Base-by-base conservation (phyloP, 208 protist genomes). In the Leishmania tropica region DNA sequence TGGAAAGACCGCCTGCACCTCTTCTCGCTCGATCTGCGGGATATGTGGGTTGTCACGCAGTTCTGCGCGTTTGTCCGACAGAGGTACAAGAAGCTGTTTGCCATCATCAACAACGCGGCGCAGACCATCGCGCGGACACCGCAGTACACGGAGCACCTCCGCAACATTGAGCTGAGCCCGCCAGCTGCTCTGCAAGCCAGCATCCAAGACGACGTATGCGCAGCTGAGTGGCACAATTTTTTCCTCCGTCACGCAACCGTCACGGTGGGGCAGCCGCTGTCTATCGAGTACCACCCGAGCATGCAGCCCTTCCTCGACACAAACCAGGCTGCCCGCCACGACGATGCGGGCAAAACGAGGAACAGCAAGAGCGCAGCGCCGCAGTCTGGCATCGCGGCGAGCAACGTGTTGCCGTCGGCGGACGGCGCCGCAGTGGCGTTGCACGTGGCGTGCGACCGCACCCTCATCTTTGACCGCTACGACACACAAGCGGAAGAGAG, bases 51-150 rank as follows among this genome's bases (percentile, higher is more conserved):
- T 28, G 92, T 99, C 48, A 98, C 98, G 78, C 96, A 94, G 82
- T 98, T 99, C 84, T 98, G 93, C 82, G 92, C 86, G n/a, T 96
- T 97, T 86, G 82, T 96, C 60, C 85, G 65, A 54, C 87, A 90
- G 47, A 67, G 84, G 6, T 97, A 91, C 83, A 72, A 78, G 13
- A 93, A 95, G 74, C 82, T 99, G 28, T 98, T 98, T 83, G 96
- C 97, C 62, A 95, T 99, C 73, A 96, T 99, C 83, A 99, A 99
- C 94, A 99, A 99, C 85, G 99, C 99, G 0, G 97, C 97, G n/a
- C 98, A 99, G 90, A 99, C 98, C 17, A 97, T 99, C 42, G 89
- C 97, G 11, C 92, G 97, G 31, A 99, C 98, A 40, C 89, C 97
- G 58, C 82, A 90, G 58, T 99, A 98, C 89, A 99, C 98, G 58